A percentile compares a stretch with the other conserved stretches of the same genome.
Conservation (phyloP, 805 yeast genomes). For the Ogataea saltuana region DNA sequence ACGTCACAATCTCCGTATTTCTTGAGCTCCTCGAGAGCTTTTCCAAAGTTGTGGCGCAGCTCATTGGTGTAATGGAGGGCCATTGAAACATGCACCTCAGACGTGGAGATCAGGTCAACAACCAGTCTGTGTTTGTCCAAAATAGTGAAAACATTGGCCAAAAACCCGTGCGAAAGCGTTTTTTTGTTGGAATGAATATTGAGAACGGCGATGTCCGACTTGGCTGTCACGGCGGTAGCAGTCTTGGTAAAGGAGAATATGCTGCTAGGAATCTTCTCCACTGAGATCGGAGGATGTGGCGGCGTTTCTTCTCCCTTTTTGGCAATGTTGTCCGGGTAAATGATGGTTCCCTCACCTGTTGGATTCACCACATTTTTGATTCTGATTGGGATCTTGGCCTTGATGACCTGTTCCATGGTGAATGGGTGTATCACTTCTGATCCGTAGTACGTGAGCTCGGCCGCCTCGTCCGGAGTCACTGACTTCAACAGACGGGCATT, state of each 20-base stretch:
- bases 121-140: constrained; percentile 82
- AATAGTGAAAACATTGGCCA: constrained; percentile 85
- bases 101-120: constrained; percentile 93
- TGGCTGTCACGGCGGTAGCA: constrained; percentile 96
- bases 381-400: constrained; percentile 93
- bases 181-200: constrained; percentile 94
- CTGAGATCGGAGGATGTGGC: constrained; percentile 88
- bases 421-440: constrained; percentile 98
- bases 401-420: constrained; percentile 98
- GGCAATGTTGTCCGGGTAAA: constrained; percentile 88
- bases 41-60: constrained; percentile 51
- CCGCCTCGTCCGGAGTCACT: constrained; percentile 98
- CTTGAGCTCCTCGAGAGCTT: constrained; percentile 76
- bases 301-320: constrained; percentile 88
- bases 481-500: constrained; percentile 80
- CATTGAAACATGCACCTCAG: constrained; percentile 98
- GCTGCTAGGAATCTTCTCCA: constrained; percentile 46
- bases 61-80: constrained; percentile 84
- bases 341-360: constrained; percentile 86
- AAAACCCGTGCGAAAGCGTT: constrained; percentile 89
- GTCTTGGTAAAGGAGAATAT: constrained; percentile 54
- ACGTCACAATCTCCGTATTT: constrained; percentile 88
- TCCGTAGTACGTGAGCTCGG: constrained; percentile 96
- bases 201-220: constrained; percentile 86
- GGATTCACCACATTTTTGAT: constrained; percentile 97